Conservation (phyloP, 2,329 filamentous ascomycete genomes). For the Sporothrix pallida region DNA sequence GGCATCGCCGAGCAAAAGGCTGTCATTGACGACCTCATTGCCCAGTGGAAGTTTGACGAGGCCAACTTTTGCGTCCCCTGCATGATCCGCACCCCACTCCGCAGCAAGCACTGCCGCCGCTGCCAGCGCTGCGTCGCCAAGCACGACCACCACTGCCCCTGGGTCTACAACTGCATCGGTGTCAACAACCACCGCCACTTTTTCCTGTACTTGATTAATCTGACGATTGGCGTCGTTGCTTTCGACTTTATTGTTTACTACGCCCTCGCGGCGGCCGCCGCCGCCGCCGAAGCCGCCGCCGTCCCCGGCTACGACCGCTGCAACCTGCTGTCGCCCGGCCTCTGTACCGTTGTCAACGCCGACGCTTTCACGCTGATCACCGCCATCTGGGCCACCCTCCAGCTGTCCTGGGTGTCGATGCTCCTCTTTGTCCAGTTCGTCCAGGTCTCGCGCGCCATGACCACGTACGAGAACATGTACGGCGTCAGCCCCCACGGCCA, state of each 20-base stretch:
- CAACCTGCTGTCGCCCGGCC: constrained; percentile 72
- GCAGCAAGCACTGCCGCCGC: constrained; percentile 93
- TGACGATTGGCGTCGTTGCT: constrained; percentile 75
- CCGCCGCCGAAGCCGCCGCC: constrained; percentile 49
- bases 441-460: constrained; percentile 90
- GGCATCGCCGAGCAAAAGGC: constrained; percentile 89
- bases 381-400: constrained; percentile 77
- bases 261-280: constrained; percentile 68
- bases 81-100: constrained; percentile 89
- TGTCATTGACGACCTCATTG: constrained; percentile 84
- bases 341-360: constrained; percentile 78
- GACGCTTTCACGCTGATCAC: constrained; percentile 86
- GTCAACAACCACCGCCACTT: constrained; percentile 97
- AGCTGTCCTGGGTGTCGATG: constrained; percentile 97
- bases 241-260: constrained; percentile 75
- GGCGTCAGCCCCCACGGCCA: constrained; percentile 66
- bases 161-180: constrained; percentile 96
- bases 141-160: constrained; percentile 97
- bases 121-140: constrained; percentile 94
- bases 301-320: constrained; percentile 56
- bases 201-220: constrained; percentile 80
- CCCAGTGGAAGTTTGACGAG: constrained; percentile 89
- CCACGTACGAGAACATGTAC: constrained; percentile 96
- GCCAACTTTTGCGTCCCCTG: constrained; percentile 91
- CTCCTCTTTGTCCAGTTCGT: constrained; percentile 91